phyloP scores from a whole-genome alignment of 441 rosid species.

The Populus hybrid region DNA sequence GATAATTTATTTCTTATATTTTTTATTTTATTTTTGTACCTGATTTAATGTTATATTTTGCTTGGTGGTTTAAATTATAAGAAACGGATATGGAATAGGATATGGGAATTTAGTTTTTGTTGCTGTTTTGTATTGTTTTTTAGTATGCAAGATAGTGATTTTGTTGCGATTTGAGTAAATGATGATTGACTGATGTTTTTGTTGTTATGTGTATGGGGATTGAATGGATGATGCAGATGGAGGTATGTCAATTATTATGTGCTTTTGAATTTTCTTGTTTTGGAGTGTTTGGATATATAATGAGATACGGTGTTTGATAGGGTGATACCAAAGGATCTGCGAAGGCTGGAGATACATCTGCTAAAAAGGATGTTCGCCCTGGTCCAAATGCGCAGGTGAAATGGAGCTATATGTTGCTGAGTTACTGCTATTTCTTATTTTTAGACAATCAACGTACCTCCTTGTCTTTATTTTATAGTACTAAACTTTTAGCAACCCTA shows the following conservation, averaged over 20 bases:
- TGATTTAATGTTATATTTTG: not conserved
- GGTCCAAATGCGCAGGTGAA: conserved; percentile 62
- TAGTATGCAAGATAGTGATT: not conserved
- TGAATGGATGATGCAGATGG: conserved; percentile 59
- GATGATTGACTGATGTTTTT: conserved; percentile 28
- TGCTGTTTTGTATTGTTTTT: not conserved
- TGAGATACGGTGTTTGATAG: conserved; percentile 4
- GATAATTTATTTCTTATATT: not conserved
- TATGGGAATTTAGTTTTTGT: not conserved
- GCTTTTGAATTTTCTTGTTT: conserved; percentile 6
- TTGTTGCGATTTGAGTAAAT: conserved; percentile 11
- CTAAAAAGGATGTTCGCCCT: conserved; percentile 56
- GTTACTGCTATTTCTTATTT: not conserved
- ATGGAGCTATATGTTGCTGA: conserved; percentile 3
- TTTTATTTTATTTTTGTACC: not conserved
- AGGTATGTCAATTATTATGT: conserved; percentile 44
- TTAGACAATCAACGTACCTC: not conserved
- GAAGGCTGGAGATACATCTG: conserved; percentile 67
- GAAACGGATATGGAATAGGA: not conserved
- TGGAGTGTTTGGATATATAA: not conserved
- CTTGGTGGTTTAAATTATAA: not conserved
- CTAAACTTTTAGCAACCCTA: not conserved
- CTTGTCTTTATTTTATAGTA: not conserved
- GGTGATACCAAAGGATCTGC: conserved; percentile 56
- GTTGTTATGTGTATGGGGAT: conserved; percentile 8